Evolutionary conservation across 305 asterid genomes (phyloP).

Genomic region (Solanum chacoense): DNA sequence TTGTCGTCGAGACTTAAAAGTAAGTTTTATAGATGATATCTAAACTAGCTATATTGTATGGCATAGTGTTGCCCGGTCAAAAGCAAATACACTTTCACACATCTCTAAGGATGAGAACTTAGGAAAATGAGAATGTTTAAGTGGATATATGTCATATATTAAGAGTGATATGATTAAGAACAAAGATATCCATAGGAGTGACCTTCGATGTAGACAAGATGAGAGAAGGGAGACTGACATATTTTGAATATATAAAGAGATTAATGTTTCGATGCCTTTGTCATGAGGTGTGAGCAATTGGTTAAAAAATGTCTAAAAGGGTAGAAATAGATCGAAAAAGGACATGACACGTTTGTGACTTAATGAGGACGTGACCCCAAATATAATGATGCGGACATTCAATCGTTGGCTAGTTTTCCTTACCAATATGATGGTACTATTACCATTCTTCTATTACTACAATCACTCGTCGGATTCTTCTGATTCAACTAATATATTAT

Average conservation of each 20-base stretch:
- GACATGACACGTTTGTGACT: not conserved
- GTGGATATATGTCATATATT: not conserved
- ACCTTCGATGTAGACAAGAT: not conserved
- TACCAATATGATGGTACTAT: not conserved
- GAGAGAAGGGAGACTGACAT: not conserved
- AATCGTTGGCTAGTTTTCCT: not conserved
- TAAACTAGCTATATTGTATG: not conserved
- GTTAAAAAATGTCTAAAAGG: no score
- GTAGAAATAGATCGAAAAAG: not conserved
- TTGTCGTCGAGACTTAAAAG: not conserved
- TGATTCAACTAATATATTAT: not conserved
- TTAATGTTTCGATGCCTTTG: not conserved
- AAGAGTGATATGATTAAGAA: not conserved
- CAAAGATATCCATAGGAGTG: not conserved
- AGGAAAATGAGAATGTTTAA: not conserved
- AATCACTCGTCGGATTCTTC: not conserved
- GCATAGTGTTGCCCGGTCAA: not conserved
- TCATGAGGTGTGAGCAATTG: not conserved
- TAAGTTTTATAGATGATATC: not conserved
- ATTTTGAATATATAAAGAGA: not conserved
- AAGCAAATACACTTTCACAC: not conserved
- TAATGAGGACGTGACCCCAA: not conserved
- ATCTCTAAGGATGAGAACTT: not conserved
- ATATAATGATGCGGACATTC: not conserved
- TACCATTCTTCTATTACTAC: not conserved